These are phyloP conservation scores for Cystobasidium sp. DNA, from an alignment of 1,284 basidiomycete species.

Conservation along the genomic window DNA sequence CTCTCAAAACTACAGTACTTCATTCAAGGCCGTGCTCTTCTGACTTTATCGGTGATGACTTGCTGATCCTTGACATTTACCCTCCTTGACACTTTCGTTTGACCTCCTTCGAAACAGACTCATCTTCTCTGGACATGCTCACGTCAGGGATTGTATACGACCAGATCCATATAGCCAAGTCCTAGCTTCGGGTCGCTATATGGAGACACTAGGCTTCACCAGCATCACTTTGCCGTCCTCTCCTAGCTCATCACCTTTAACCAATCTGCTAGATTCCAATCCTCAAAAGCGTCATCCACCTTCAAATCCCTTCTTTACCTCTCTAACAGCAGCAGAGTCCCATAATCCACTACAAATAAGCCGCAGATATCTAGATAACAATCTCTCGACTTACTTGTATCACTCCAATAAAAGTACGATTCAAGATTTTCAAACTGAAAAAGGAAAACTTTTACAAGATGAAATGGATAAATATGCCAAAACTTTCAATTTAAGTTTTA, in stretches of 20 bases:
- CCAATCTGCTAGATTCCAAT: too few relatives aligned
- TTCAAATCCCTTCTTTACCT: slow-evolving; percentile 6
- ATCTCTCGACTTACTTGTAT: slow-evolving; percentile 43
- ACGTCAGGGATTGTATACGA: slow-evolving; percentile 53
- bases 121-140: slow-evolving; percentile 42
- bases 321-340: slow-evolving; percentile 16
- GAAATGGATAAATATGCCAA: slow-evolving; percentile 22
- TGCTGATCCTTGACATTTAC: not conserved
- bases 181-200: slow-evolving; percentile 54
- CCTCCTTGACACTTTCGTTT: not conserved
- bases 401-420: slow-evolving; percentile 25
- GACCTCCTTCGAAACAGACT: slow-evolving; percentile 23
- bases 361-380: slow-evolving; percentile 54
- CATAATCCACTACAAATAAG: slow-evolving; percentile 44
- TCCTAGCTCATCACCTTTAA: not conserved
- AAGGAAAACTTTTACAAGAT: slow-evolving; percentile 11
- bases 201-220: slow-evolving; percentile 55
- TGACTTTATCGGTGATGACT: too few relatives aligned
- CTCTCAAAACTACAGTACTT: not conserved
- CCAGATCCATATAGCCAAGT: slow-evolving; percentile 52
- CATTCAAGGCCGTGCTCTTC: not conserved
- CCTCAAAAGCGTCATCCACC: not conserved
- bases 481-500: slow-evolving; percentile 41
- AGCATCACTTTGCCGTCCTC: slow-evolving; percentile 48
- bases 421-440: slow-evolving; percentile 23